Evolutionary conservation across 1,284 basidiomycete species (phyloP), one percentile per base, ranked within the genome.

Genomic region (Cystobasidiaceae sp.): DNA sequence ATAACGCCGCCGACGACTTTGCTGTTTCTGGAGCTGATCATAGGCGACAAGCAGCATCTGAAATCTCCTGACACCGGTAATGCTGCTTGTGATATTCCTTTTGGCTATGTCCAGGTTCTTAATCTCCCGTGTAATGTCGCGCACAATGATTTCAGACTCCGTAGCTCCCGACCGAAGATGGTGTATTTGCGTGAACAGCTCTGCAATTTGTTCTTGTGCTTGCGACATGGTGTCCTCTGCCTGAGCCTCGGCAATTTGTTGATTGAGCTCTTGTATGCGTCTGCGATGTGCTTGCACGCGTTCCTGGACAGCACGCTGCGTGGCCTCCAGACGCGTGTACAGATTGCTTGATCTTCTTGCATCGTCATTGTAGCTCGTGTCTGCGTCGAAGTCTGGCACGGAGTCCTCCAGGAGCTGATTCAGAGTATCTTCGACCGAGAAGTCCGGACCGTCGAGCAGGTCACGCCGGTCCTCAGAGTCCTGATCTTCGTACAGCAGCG

Each of bases 81-180:
- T 93, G 72, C 89, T 91, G 25, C 84, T 79, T 25, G 88, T 68
- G 64, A 74, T 71, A 74, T 98, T 97, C 78, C 86, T 87, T 82
- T 99, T 98, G 32, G 93, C 93, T 33, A 89, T 80, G 75, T 98
- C 96, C 33, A 99, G 82, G 5, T 88, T 85, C 75, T 97, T 92
- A 62, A 99, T 97, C 76, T 99, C 96, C 70, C 90, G 87, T 4
- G 96, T 99, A 72, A 98, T 96, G 68, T 91, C 86, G 66, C 89
- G 84, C 34, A 98, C 96, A 51, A 97, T 91, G 1, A 90, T 90
- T 75, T 98, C 94, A 11, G 91, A 93, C 76, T 97, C 93, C 0
- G 90, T 89, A 0, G 93, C 91, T 0, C 67, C 67, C 6, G 57
- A 33, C 13, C 57, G 55, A 8, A 68, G 34, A 32, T 73, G 70